Percentiles rank a stretch among this genome's conserved stretches.
Evolutionary conservation across 2,329 filamentous ascomycete species (phyloP).

Genomic region (Pseudogymnoascus sp.): DNA sequence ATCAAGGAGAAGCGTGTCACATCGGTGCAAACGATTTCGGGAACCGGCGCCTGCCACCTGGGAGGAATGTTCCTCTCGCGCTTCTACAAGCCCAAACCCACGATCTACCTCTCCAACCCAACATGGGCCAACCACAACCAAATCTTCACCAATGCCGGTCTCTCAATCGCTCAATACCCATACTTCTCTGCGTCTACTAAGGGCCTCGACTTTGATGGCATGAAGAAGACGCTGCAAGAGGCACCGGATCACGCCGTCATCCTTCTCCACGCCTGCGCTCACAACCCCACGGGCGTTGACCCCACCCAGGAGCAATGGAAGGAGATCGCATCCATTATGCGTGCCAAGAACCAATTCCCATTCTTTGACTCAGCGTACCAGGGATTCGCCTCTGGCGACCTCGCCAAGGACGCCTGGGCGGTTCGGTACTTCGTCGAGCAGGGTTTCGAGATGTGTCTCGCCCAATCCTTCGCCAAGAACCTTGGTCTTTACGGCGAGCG

Average conservation of each 20-base stretch:
- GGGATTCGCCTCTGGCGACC: slow-evolving; percentile 88
- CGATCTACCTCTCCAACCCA: slow-evolving; percentile 85
- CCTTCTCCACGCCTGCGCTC: slow-evolving; percentile 88
- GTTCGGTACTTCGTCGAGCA: slow-evolving; percentile 89
- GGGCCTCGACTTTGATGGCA: slow-evolving; percentile 85
- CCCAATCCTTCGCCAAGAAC: slow-evolving; percentile 96
- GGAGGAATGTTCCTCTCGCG: slow-evolving; percentile 88
- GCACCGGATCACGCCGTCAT: slow-evolving; percentile 78
- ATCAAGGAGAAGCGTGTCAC: slow-evolving; percentile 72
- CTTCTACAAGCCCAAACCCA: slow-evolving; percentile 71
- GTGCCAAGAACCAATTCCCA: slow-evolving; percentile 76
- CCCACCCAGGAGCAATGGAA: slow-evolving; percentile 92
- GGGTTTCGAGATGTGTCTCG: slow-evolving; percentile 80
- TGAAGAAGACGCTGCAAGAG: slow-evolving; percentile 61
- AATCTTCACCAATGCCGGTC: slow-evolving; percentile 86
- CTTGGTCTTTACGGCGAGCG: slow-evolving; percentile 96
- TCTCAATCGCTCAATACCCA: slow-evolving; percentile 74
- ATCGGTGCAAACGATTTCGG: slow-evolving; percentile 91
- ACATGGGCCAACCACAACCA: slow-evolving; percentile 99
- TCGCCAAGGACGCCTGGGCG: slow-evolving; percentile 79
- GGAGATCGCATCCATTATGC: slow-evolving; percentile 71
- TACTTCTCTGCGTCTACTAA: slow-evolving; percentile 89
- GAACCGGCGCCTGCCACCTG: slow-evolving; percentile 89
- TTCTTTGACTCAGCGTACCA: slow-evolving; percentile 99
- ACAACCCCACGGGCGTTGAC: slow-evolving; percentile 97